These are phyloP conservation scores for Colletotrichum australisinense DNA, from an alignment of 2,329 filamentous ascomycete genomes.

Conservation along the genomic window DNA sequence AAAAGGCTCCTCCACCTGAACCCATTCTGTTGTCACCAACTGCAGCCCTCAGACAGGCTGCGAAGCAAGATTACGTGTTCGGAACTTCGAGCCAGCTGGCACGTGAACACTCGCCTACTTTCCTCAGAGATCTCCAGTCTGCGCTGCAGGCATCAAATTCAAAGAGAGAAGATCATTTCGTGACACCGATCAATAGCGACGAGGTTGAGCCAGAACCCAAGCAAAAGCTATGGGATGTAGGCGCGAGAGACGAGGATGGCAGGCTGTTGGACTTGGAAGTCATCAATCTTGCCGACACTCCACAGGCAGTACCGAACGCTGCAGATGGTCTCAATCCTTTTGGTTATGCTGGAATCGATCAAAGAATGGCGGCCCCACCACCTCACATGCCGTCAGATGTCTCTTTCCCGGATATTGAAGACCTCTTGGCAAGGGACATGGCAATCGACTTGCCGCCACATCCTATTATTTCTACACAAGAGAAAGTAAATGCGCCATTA, in stretches of 20 bases:
- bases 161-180: slow-evolving; percentile 51
- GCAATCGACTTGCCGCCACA: not conserved
- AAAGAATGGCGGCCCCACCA: not conserved
- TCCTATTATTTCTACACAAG: not conserved
- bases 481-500: not conserved
- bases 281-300: slow-evolving; percentile 66
- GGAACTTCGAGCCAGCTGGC: slow-evolving; percentile 88
- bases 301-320: slow-evolving; percentile 39
- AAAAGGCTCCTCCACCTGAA: slow-evolving; percentile 49
- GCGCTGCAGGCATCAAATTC: slow-evolving; percentile 70
- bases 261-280: slow-evolving; percentile 72
- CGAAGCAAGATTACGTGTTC: slow-evolving; percentile 82
- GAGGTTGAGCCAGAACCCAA: slow-evolving; percentile 45
- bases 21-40: slow-evolving; percentile 74
- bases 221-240: slow-evolving; percentile 75
- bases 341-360: slow-evolving; percentile 44
- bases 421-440: not conserved
- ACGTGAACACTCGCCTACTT: slow-evolving; percentile 75
- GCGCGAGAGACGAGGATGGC: slow-evolving; percentile 74
- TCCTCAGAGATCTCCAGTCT: slow-evolving; percentile 70
- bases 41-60: slow-evolving; percentile 73
- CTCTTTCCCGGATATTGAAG: slow-evolving; percentile 30
- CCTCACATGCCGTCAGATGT: slow-evolving; percentile 20
- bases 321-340: slow-evolving; percentile 49
- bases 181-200: slow-evolving; percentile 52